Evolutionary conservation across 2,329 filamentous ascomycete genomes (phyloP), one percentile per base, ranked within the genome.

Genomic region (Cordyceps cateniannulata): DNA sequence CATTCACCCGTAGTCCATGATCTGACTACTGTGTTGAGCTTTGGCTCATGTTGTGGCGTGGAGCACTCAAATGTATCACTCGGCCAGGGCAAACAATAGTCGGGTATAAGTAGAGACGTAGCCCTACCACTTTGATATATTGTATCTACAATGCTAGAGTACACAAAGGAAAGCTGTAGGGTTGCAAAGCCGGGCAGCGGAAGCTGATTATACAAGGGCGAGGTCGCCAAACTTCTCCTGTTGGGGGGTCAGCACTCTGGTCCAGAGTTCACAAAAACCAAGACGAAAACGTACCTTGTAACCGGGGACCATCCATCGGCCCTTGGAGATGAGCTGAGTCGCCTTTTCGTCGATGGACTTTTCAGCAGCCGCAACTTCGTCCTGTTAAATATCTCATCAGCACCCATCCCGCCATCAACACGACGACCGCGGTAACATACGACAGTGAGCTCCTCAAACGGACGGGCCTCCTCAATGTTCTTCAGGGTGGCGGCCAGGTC

Each of bases 151-250:
- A 83, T 84, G 82, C 83, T 87, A 87, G 81, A 85, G 79, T 84
- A 84, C 81, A 86, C 77, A 80, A 81, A 78, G 75, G 77, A 76
- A 80, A 80, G 68, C 69, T 66, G 68, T 72, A 71, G 72, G 72
- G 69, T 48, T 60, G 40, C 27, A 53, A 53, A 54, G 40, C 49
- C 69, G 69, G 69, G 67, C 69, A 66, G 67, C 62, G 66, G 59
- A 65, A 67, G 65, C 70, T 71, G 75, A 85, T 86, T 96, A 99
- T 77, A 98, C 83, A 70, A 96, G 81, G 71, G 95, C 93, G 71
- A 98, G 87, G 77, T 98, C 93, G 82, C 95, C 95, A 79, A 98
- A 99, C 85, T 93, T 96, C 86, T 99, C 95, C 93, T 98, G 71
- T 68, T 51, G 52, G 67, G 63, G 65, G 61, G 75, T 88, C 75